Percentiles rank a stretch among this genome's conserved stretches.
phyloP scores from a whole-genome alignment of 2,329 filamentous ascomycete species.

The Colletotrichum sp. region DNA sequence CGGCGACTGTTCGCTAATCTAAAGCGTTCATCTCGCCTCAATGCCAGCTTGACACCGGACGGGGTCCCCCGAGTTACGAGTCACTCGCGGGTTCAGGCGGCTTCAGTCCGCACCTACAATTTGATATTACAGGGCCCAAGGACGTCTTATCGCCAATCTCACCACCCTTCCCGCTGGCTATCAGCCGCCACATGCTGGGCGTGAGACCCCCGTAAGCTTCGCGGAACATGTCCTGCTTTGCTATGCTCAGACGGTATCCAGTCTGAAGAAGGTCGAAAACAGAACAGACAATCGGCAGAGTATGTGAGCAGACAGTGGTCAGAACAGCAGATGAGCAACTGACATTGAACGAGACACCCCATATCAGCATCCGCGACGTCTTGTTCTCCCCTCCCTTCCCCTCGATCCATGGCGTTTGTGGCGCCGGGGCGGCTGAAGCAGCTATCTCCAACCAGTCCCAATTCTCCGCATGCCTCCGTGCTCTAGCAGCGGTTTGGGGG shows the following conservation, averaged over 20 bases:
- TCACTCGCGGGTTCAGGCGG: not conserved
- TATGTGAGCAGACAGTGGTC: not conserved
- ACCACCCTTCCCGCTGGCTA: not conserved
- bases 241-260: not conserved
- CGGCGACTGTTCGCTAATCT: not conserved
- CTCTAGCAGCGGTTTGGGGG: not conserved
- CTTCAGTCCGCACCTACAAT: not conserved
- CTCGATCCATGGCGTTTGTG: slow-evolving; percentile 4
- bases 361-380: not conserved
- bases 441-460: slow-evolving; percentile 14
- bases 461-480: slow-evolving; percentile 2
- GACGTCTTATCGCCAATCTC: slow-evolving; percentile 4
- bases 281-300: not conserved
- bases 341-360: not conserved
- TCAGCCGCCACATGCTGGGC: not conserved
- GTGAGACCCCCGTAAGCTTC: not conserved
- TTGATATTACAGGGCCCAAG: not conserved
- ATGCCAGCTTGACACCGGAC: not conserved
- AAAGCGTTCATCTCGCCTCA: slow-evolving; percentile 1
- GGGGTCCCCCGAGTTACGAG: not conserved
- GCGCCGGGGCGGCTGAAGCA: slow-evolving; percentile 13
- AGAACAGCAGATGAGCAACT: not conserved
- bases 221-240: not conserved
- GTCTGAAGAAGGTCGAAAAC: not conserved
- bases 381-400: not conserved